Evolutionary conservation across 495 filamentous ascomycete genomes (phyloP), one percentile per base, ranked within the genome.

Genomic region (Rostrohypoxylon terebratum): DNA sequence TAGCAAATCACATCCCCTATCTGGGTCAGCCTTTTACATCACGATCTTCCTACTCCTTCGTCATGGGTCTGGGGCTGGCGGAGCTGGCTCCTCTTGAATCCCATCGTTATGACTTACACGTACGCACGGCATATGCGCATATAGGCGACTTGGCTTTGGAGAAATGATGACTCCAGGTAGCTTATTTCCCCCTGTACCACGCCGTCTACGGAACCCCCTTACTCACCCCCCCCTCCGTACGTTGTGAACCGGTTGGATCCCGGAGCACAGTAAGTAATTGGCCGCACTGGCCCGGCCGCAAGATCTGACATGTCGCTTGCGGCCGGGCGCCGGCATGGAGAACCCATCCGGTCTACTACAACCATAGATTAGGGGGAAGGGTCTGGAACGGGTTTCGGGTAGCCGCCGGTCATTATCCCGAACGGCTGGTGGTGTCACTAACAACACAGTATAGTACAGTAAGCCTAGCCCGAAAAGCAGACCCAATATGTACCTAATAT

Each of bases 221-320:
- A 18, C 66, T 38, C 61, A 40, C 33, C 33, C 60, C 33, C 60
- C 47, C 20, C 50, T 42, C 59, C 42, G 47, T 51, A 20, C 59
- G 48, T 34, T 68, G 14, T 44, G 34, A 63, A 53, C 38, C 64
- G 64, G 54, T 55, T 69, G 40, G 66, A 62, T 38, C 50, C 50
- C 66, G 71, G 71, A 44, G 48, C 61, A 66, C 71, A 66, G 58
- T 53, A 51, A 16, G 28, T 28, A 28, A 28, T 5, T 45, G 58
- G 53, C 63, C 62, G 66, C 38, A 40, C 66, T 10, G 60, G 34
- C 36, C 63, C 66, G 55, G 62, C 66, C 51, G 71, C 66, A 48
- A 74, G 66, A 69, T 69, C 66, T 66, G 66, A 74, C 66, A 73
- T 73, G 62, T 69, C 71, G 54, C 61, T 58, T 59, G 62, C 60